Evolutionary conservation across 192 early-diverging fungal genomes (phyloP).

Genomic region (Podila epicladia): DNA sequence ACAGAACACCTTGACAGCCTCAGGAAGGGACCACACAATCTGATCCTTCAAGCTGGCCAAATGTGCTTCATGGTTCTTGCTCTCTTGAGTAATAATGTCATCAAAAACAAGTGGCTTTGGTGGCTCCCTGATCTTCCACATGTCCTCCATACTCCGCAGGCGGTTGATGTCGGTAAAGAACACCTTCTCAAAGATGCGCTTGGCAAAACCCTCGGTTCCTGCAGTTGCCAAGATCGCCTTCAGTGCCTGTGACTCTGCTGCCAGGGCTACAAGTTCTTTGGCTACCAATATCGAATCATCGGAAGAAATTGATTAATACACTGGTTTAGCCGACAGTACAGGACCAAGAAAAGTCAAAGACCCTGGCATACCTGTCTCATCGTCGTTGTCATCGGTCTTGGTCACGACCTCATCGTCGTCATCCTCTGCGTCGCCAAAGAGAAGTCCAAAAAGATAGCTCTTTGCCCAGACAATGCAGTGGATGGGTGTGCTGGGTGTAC

Average conservation of each 20-base stretch:
- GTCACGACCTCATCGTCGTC: conserved; percentile 56
- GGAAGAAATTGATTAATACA: neutral
- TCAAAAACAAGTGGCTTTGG: conserved; percentile 77
- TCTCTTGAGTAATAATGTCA: conserved; percentile 26
- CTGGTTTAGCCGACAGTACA: neutral
- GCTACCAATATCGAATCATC: conserved; percentile 45
- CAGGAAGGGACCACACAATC: conserved; percentile 71
- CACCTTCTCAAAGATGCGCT: conserved; percentile 80
- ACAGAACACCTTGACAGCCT: conserved; percentile 77
- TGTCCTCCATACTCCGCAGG: conserved; percentile 83
- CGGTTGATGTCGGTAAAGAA: conserved; percentile 84
- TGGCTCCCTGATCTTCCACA: conserved; percentile 82
- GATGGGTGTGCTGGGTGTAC: conserved; percentile 92
- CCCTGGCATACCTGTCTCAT: conserved; percentile 40
- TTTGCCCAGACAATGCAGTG: conserved; percentile 99
- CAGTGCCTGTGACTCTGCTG: conserved; percentile 77
- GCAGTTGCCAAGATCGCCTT: conserved; percentile 70
- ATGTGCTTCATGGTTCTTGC: conserved; percentile 2
- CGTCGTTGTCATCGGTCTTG: conserved; percentile 61
- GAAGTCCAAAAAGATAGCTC: conserved; percentile 88
- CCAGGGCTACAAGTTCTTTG: conserved; percentile 80
- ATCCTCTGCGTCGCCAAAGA: conserved; percentile 78
- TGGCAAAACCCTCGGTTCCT: conserved; percentile 67
- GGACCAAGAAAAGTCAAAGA: neutral
- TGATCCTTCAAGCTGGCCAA: conserved; percentile 68